Percentiles rank a stretch among this genome's conserved stretches.
phyloP scores from a whole-genome alignment of 352 stramenopile genomes.

The Thalassiosira delicatula region DNA sequence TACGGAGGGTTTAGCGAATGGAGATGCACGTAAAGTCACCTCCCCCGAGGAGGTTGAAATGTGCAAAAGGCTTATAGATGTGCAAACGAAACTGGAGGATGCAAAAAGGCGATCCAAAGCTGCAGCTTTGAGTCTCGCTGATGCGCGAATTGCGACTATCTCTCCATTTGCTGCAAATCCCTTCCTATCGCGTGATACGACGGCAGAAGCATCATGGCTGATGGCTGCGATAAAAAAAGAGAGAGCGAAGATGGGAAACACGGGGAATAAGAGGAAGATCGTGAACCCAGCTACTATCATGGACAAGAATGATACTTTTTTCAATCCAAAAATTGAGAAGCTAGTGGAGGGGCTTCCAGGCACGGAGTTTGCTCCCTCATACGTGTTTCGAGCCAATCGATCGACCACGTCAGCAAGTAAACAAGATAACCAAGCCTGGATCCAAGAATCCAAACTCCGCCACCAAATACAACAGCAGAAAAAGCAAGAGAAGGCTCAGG shows the following conservation, averaged over 20 bases:
- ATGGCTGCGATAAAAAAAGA: constrained; percentile 78
- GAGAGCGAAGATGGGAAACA: constrained; percentile 82
- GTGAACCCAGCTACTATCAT: constrained; percentile 79
- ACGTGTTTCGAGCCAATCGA: constrained; percentile 73
- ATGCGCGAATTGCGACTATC: constrained; percentile 67
- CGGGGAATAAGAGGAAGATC: constrained; percentile 83
- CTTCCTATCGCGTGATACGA: constrained; percentile 61
- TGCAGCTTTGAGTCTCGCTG: constrained; percentile 67
- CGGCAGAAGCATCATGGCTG: constrained; percentile 70
- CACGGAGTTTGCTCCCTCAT: constrained; percentile 76
- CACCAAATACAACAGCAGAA: constrained; percentile 71
- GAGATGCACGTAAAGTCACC: constrained; percentile 35
- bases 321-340: constrained; percentile 75
- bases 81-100: constrained; percentile 61
- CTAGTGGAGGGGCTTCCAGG: constrained; percentile 83
- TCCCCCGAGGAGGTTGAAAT: constrained; percentile 64
- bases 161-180: constrained; percentile 80
- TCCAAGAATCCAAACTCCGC: constrained; percentile 76
- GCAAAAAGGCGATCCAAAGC: constrained; percentile 61
- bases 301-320: constrained; percentile 82
- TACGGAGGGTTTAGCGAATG: constrained; percentile 27
- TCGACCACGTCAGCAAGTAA: constrained; percentile 37
- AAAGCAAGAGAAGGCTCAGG: constrained; percentile 55
- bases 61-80: constrained; percentile 54
- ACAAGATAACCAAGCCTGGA: constrained; percentile 47